Conservation (phyloP, 2,329 filamentous ascomycete genomes). For the Cladosporium austrohemisphaericum region DNA sequence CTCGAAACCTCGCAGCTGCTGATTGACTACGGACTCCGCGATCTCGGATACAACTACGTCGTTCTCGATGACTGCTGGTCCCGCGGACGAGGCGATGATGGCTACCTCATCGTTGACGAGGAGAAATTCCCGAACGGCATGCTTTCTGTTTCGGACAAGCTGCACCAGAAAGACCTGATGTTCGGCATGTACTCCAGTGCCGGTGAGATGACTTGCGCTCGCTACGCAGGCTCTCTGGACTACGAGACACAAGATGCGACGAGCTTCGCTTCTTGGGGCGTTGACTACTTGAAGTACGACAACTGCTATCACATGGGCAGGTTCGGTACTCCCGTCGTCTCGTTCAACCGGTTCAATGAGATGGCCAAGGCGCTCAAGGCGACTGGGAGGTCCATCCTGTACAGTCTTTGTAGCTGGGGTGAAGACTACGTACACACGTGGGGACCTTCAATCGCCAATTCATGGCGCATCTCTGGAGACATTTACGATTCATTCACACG, state of each 20-base stretch:
- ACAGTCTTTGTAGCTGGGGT: constrained; percentile 52
- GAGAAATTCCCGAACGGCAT: constrained; percentile 48
- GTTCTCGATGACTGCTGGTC: constrained; percentile 54
- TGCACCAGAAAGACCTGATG: constrained; percentile 48
- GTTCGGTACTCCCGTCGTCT: constrained; percentile 45
- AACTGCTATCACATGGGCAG: constrained; percentile 56
- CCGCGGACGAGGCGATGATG: constrained; percentile 42
- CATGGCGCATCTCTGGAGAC: constrained; percentile 46
- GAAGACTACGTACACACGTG: constrained; percentile 38
- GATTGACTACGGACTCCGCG: constrained; percentile 44
- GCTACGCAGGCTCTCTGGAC: constrained; percentile 44
- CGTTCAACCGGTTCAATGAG: constrained; percentile 46
- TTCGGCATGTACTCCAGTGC: constrained; percentile 54
- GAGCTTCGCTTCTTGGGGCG: constrained; percentile 50
- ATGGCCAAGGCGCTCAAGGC: constrained; percentile 48
- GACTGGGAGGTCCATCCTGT: constrained; percentile 45
- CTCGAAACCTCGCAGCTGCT: constrained; percentile 46
- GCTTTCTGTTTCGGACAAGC: constrained; percentile 41
- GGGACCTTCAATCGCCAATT: constrained; percentile 47
- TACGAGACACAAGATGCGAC: constrained; percentile 53
- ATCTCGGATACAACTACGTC: constrained; percentile 50
- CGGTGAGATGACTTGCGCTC: constrained; percentile 41
- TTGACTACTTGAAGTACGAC: constrained; percentile 51
- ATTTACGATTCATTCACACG: constrained; percentile 47
- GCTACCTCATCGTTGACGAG: constrained; percentile 40